phyloP scores from a whole-genome alignment of 768 basidiomycete species.

The Kwoniella newhampshirensis region DNA sequence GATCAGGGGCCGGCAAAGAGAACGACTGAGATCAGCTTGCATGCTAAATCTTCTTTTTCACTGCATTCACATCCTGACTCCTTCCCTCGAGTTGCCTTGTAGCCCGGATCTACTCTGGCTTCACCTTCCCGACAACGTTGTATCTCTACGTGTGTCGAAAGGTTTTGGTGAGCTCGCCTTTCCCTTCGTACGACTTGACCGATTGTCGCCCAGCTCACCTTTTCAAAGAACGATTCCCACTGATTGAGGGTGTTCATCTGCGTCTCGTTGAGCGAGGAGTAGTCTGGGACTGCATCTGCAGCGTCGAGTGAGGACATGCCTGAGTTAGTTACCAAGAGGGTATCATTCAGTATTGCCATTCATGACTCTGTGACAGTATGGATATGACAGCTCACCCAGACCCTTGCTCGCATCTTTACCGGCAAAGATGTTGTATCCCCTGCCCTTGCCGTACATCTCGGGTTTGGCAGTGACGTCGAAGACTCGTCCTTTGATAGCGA shows the following conservation, averaged over 20 bases:
- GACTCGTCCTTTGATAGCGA: constrained; percentile 90
- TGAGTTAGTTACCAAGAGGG: too few relatives aligned
- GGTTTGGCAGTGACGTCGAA: constrained; percentile 84
- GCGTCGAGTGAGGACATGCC: constrained; percentile 79
- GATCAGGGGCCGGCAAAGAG: too few relatives aligned
- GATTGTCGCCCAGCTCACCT: constrained; percentile 55
- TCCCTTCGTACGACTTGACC: not conserved
- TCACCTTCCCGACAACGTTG: constrained; percentile 76
- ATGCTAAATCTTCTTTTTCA: not conserved
- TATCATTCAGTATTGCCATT: too few relatives aligned
- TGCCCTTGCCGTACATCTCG: constrained; percentile 83
- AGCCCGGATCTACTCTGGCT: not conserved
- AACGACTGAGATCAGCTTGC: too few relatives aligned
- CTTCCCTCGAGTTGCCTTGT: too few relatives aligned
- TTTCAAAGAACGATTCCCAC: constrained; percentile 86
- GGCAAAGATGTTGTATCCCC: constrained; percentile 68
- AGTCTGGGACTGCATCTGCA: constrained; percentile 86
- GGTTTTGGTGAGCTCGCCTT: constrained; percentile 1
- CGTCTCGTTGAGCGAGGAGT: constrained; percentile 67
- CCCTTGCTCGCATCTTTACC: constrained; percentile 91
- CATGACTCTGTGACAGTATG: too few relatives aligned
- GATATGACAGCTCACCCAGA: constrained; percentile 57
- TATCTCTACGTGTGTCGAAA: constrained; percentile 64
- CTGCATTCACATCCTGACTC: too few relatives aligned
- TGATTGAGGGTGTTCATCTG: constrained; percentile 80